These are phyloP conservation scores for Capsella rubella DNA, from an alignment of 441 rosid genomes.

Conservation along the genomic window DNA sequence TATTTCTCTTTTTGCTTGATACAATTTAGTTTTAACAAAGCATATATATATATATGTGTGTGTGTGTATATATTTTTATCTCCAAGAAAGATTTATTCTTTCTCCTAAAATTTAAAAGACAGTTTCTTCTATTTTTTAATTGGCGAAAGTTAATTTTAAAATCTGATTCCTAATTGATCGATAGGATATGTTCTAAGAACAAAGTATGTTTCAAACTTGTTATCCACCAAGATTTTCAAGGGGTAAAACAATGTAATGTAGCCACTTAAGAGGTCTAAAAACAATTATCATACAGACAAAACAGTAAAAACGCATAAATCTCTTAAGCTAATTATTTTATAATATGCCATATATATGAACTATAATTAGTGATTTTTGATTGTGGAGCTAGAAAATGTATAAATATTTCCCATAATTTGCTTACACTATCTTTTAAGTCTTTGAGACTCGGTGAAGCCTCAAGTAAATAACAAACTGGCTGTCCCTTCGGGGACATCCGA, in stretches of 20 bases:
- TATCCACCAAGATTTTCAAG: too few species aligned
- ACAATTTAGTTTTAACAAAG: too few species aligned
- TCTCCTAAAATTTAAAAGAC: neutral
- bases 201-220: neutral
- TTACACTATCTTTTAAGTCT: slow-evolving; percentile 38
- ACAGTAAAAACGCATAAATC: neutral
- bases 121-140: neutral
- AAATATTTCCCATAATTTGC: neutral
- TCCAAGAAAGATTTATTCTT: neutral
- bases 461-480: slow-evolving; percentile 66
- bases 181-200: neutral
- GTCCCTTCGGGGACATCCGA: too few species aligned
- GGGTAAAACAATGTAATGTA: too few species aligned
- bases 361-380: neutral
- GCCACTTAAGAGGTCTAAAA: too few species aligned
- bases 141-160: neutral
- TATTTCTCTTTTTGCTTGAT: too few species aligned
- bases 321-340: neutral
- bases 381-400: neutral
- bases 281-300: too few species aligned
- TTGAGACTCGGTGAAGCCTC: slow-evolving; percentile 52
- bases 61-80: too few species aligned
- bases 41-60: too few species aligned
- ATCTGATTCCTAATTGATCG: neutral
- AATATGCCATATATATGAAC: neutral